phyloP scores from a whole-genome alignment of 2,329 filamentous ascomycete genomes.

The Alternaria viburni region DNA sequence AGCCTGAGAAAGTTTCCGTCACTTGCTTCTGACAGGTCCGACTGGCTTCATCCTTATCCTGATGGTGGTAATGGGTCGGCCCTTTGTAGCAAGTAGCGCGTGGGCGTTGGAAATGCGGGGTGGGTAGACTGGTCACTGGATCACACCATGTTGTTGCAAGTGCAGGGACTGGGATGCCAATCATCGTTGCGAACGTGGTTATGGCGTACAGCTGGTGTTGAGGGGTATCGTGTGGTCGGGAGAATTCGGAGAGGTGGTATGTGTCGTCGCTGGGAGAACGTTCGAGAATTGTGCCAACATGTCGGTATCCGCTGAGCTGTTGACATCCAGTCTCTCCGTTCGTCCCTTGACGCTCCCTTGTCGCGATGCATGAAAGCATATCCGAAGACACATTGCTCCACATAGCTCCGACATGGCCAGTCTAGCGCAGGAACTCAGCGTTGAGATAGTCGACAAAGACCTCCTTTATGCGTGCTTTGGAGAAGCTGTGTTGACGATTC shows the following conservation, averaged over 20 bases:
- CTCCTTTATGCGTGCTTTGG: slow-evolving; percentile 47
- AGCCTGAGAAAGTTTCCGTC: background rate
- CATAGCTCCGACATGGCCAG: background rate
- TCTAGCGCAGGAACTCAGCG: slow-evolving; percentile 43
- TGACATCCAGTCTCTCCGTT: background rate
- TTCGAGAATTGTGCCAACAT: background rate
- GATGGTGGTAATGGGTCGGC: background rate
- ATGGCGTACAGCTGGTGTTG: background rate
- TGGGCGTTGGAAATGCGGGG: slow-evolving; percentile 7
- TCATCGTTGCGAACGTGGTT: background rate
- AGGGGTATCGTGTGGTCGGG: slow-evolving; percentile 4
- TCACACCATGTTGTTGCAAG: slow-evolving; percentile 26
- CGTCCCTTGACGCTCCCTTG: background rate
- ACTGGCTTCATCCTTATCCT: background rate
- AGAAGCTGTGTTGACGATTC: slow-evolving; percentile 68
- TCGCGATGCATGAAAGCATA: background rate
- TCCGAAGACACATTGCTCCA: slow-evolving; percentile 10
- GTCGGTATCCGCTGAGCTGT: background rate
- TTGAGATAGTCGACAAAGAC: slow-evolving; percentile 51
- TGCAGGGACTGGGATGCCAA: slow-evolving; percentile 1
- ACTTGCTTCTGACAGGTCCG: background rate
- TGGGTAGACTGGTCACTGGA: background rate
- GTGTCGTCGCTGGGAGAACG: background rate
- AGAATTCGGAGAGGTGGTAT: slow-evolving; percentile 8
- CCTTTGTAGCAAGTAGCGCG: background rate